phyloP scores from a whole-genome alignment of 768 basidiomycete genomes.

The Lactifluus volemus region DNA sequence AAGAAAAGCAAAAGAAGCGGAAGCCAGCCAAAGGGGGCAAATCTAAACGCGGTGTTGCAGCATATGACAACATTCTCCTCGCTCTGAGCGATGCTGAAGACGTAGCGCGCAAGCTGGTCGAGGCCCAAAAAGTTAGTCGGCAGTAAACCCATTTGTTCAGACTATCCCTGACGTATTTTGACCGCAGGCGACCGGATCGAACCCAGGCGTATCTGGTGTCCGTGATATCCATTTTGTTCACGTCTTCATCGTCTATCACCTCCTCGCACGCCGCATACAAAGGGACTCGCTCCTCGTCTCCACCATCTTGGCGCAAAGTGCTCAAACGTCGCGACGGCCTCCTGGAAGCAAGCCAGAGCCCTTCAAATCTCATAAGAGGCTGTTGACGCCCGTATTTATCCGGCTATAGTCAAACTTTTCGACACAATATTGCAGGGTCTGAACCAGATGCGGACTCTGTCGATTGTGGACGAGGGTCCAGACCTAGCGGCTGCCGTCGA shows the following conservation, averaged over 20 bases:
- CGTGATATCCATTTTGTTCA: constrained; percentile 82
- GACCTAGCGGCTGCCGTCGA: constrained; percentile 76
- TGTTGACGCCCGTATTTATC: constrained; percentile 68
- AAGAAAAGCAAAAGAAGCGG: constrained; percentile 28
- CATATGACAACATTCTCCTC: constrained; percentile 78
- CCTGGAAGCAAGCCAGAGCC: constrained; percentile 10
- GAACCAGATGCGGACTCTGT: constrained; percentile 73
- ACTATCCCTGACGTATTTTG: neutral
- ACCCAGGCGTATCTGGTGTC: constrained; percentile 31
- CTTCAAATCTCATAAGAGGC: constrained; percentile 33
- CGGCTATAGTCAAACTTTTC: constrained; percentile 80
- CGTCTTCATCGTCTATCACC: constrained; percentile 79
- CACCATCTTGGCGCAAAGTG: constrained; percentile 42
- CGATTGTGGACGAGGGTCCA: constrained; percentile 81
- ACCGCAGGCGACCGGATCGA: constrained; percentile 34
- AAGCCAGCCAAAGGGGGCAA: constrained; percentile 31
- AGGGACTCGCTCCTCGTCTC: constrained; percentile 78
- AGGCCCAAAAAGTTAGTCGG: constrained; percentile 73
- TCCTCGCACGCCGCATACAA: constrained; percentile 79
- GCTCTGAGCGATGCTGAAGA: constrained; percentile 88
- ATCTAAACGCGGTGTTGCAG: constrained; percentile 71
- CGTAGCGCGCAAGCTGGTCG: constrained; percentile 67
- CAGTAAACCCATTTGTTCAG: neutral
- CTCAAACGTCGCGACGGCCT: constrained; percentile 21
- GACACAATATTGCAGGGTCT: constrained; percentile 83